Percentiles rank a stretch among this genome's conserved stretches.
phyloP scores from a whole-genome alignment of 1,284 basidiomycete species.

The Singerocomus inundabilis region DNA sequence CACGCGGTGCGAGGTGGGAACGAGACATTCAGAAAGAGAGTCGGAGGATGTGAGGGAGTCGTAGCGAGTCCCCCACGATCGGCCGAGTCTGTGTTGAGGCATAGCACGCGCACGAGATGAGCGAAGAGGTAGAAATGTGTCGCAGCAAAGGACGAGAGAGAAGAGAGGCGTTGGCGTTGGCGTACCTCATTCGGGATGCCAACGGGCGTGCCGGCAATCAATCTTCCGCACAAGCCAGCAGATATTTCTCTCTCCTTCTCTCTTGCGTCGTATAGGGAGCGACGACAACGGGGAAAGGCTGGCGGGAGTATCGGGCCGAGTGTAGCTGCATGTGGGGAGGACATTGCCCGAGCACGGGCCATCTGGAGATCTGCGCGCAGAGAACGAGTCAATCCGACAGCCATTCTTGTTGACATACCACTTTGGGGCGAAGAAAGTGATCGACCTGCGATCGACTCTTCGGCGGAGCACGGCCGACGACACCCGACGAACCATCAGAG shows the following conservation, averaged over 20 bases:
- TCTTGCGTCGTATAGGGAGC: slow-evolving; percentile 24
- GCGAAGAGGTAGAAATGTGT: slow-evolving; percentile 21
- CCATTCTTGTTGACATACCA: slow-evolving; percentile 26
- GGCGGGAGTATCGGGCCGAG: too few species aligned
- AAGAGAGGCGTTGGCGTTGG: too few species aligned
- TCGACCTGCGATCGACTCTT: too few species aligned
- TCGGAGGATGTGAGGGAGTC: slow-evolving; percentile 45
- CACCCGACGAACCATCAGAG: too few species aligned
- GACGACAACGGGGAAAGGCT: slow-evolving; percentile 28
- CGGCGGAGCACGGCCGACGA: slow-evolving; percentile 12
- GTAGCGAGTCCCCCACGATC: slow-evolving; percentile 70
- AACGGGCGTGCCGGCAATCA: slow-evolving; percentile 17
- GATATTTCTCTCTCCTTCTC: slow-evolving; percentile 30
- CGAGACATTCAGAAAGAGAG: slow-evolving; percentile 20
- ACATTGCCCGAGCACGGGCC: too few species aligned
- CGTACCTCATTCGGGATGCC: slow-evolving; percentile 13
- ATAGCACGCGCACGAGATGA: slow-evolving; percentile 31
- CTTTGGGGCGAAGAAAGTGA: slow-evolving; percentile 23
- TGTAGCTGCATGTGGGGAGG: too few species aligned
- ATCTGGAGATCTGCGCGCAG: too few species aligned
- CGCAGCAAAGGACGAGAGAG: slow-evolving; percentile 2
- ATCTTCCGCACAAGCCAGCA: slow-evolving; percentile 32
- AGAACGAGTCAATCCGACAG: slow-evolving; percentile 19
- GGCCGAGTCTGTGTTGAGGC: slow-evolving; percentile 41
- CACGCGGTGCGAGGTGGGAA: slow-evolving; percentile 12